These are phyloP conservation scores for Trifolium dubium DNA, from an alignment of 306 rosid species.

Conservation along the genomic window DNA sequence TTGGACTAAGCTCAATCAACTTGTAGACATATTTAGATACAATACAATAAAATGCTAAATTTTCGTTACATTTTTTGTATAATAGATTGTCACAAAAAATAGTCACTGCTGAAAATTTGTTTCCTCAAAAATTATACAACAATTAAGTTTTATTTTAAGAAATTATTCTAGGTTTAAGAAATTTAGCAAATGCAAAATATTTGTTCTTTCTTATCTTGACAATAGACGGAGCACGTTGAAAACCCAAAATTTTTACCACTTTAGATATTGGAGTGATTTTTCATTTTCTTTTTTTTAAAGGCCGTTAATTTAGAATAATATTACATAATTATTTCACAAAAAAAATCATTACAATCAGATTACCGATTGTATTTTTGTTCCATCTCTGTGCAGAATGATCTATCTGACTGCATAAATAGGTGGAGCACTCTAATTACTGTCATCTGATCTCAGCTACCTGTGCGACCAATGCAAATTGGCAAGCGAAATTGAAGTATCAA, in stretches of 20 bases:
- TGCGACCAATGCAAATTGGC: constrained; percentile 53
- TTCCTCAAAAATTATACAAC: too few species aligned
- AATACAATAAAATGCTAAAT: too few species aligned
- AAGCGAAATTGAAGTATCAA: constrained; percentile 43
- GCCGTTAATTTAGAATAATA: constrained; percentile 61
- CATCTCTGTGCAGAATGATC: constrained; percentile 53
- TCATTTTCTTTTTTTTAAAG: constrained; percentile 17
- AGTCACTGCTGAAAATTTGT: too few species aligned
- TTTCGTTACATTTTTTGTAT: too few species aligned
- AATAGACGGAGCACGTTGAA: not conserved
- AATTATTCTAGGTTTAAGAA: too few species aligned
- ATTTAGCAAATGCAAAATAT: too few species aligned
- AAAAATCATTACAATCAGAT: constrained; percentile 70
- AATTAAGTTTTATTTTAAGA: too few species aligned
- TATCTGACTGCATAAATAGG: constrained; percentile 48
- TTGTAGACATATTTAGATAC: too few species aligned
- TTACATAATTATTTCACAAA: constrained; percentile 58
- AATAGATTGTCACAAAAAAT: too few species aligned
- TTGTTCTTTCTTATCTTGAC: not conserved
- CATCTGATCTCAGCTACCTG: constrained; percentile 51
- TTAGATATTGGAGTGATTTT: constrained; percentile 39
- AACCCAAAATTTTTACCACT: constrained; percentile 11
- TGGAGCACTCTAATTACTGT: constrained; percentile 43
- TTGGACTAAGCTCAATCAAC: too few species aligned
- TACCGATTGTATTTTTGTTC: constrained; percentile 56